A percentile compares a stretch with the other conserved stretches of the same genome.
phyloP scores from a whole-genome alignment of 2,329 filamentous ascomycete genomes.

The Claviceps quebecensis region DNA sequence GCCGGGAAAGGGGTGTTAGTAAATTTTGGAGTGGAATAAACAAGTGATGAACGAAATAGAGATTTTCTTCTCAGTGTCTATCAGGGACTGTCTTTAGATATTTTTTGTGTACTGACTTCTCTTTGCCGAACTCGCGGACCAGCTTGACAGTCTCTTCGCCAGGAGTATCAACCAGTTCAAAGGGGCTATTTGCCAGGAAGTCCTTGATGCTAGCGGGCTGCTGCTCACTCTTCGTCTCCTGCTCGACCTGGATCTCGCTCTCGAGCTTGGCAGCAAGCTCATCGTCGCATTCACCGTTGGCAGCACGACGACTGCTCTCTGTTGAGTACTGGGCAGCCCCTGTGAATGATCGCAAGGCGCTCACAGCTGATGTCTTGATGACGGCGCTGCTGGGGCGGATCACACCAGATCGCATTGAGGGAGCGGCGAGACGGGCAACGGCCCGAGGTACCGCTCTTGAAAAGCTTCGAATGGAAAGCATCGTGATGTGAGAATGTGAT shows the following conservation, averaged over 20 bases:
- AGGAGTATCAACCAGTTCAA: slow-evolving; percentile 66
- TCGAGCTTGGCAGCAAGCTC: slow-evolving; percentile 80
- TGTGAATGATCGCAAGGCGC: slow-evolving; percentile 19
- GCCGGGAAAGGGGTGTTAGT: not conserved
- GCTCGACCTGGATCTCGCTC: slow-evolving; percentile 72
- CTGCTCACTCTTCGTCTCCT: slow-evolving; percentile 62
- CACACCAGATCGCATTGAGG: slow-evolving; percentile 33
- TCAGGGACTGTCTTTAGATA: no score
- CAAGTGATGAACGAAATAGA: no score
- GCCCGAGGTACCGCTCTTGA: slow-evolving; percentile 54
- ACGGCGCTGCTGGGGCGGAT: slow-evolving; percentile 35
- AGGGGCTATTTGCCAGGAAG: slow-evolving; percentile 75
- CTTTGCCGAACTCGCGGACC: slow-evolving; percentile 69
- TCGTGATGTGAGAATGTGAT: slow-evolving; percentile 18
- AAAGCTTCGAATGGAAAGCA: slow-evolving; percentile 56
- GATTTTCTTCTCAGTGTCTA: no score
- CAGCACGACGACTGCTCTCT: slow-evolving; percentile 25
- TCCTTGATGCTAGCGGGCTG: slow-evolving; percentile 68
- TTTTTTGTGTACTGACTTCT: slow-evolving; percentile 48
- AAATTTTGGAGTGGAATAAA: no score
- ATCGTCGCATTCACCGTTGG: slow-evolving; percentile 45
- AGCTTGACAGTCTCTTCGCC: slow-evolving; percentile 83
- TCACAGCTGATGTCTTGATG: slow-evolving; percentile 27
- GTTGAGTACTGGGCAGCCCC: slow-evolving; percentile 35
- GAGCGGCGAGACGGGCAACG: slow-evolving; percentile 40